Percentiles rank a stretch among this genome's conserved stretches.
Evolutionary conservation across 23 red algal species (phyloP).

Genomic region (Agarophyton chilense): DNA sequence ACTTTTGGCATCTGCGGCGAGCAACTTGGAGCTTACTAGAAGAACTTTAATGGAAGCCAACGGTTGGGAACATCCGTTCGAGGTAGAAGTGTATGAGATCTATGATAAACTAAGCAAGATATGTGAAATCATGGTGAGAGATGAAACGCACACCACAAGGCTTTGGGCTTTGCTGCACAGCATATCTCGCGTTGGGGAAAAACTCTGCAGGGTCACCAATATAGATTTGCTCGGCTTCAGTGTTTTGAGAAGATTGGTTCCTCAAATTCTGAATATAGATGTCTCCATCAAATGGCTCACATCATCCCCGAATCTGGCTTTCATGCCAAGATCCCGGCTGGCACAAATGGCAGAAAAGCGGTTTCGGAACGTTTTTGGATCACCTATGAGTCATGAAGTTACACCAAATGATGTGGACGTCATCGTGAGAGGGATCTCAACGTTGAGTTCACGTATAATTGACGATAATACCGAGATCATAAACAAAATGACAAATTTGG

Average conservation of each 20-base stretch:
- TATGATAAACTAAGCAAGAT: neutral
- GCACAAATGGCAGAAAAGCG: neutral
- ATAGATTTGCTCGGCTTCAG: neutral
- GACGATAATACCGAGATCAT: neutral
- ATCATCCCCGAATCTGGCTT: neutral
- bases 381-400: neutral
- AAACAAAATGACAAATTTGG: neutral
- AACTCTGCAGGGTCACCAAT: neutral
- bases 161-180: neutral
- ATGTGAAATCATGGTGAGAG: conserved; percentile 7
- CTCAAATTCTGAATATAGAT: neutral
- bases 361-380: neutral
- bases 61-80: neutral
- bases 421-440: neutral
- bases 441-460: neutral
- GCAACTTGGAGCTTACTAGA: neutral
- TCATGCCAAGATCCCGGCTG: neutral
- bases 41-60: neutral
- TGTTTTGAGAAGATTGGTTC: neutral
- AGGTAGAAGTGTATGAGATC: neutral
- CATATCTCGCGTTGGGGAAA: neutral
- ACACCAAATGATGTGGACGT: neutral
- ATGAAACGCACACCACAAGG: neutral
- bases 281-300: neutral
- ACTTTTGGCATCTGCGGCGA: neutral